phyloP scores from a whole-genome alignment of 495 filamentous ascomycete species.

The Achaetomiella virescens region DNA sequence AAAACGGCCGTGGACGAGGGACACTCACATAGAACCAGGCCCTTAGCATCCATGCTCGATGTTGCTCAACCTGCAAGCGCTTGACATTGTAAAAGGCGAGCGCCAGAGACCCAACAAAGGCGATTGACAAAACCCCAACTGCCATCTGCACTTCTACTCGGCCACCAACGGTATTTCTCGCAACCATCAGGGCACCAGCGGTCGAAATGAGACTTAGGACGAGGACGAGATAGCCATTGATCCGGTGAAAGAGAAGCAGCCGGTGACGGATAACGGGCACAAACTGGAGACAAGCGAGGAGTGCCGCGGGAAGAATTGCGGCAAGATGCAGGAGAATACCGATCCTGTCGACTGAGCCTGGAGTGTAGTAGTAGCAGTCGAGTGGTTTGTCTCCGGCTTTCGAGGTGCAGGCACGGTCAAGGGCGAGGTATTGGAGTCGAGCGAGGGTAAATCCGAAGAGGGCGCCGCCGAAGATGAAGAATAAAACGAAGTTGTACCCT shows the following conservation, averaged over 20 bases:
- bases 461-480: slow-evolving; percentile 28
- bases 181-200: slow-evolving; percentile 42
- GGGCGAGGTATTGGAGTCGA: slow-evolving; percentile 33
- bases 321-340: slow-evolving; percentile 47
- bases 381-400: slow-evolving; percentile 25
- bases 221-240: slow-evolving; percentile 49
- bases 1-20: no score
- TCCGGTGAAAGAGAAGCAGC: slow-evolving; percentile 41
- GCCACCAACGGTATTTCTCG: slow-evolving; percentile 41
- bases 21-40: slow-evolving; percentile 39
- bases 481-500: slow-evolving; percentile 37
- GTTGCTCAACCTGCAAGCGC: slow-evolving; percentile 49
- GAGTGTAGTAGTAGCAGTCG: slow-evolving; percentile 44
- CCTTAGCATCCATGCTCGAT: slow-evolving; percentile 54
- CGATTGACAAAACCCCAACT: slow-evolving; percentile 32
- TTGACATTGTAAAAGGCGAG: slow-evolving; percentile 50
- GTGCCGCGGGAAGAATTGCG: slow-evolving; percentile 39
- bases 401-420: slow-evolving; percentile 21
- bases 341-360: slow-evolving; percentile 25
- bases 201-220: slow-evolving; percentile 36
- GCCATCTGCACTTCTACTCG: slow-evolving; percentile 32
- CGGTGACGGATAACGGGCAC: slow-evolving; percentile 46
- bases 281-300: slow-evolving; percentile 49
- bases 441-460: slow-evolving; percentile 33
- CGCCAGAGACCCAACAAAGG: slow-evolving; percentile 28